Base-by-base conservation (phyloP, 306 rosid species). In the Cyamopsis tetragonoloba region DNA sequence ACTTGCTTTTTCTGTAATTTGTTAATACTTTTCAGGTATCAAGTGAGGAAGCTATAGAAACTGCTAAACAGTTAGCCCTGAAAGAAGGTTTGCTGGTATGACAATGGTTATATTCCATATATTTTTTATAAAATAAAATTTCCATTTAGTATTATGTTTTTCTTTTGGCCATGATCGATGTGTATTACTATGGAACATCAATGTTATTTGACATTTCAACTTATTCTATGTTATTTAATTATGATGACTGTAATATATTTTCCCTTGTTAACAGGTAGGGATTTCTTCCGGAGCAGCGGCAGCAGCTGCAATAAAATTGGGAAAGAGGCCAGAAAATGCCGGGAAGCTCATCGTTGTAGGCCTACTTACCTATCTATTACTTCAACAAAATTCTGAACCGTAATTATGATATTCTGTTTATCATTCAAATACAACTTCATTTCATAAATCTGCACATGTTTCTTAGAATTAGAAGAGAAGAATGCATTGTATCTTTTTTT, bases 31-130 rank as follows among this genome's bases (percentile, higher is more conserved):
- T 60, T 47, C 62, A 60, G 77, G 62, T 71, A 15, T 60, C 76
- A 44, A 55, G 79, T 34, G 79, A 66, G 8, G 79, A 74, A 35
- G 82, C 90, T n/a, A 82, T 86, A 17, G 88, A 86, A 66, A 84
- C 76, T 23, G 73, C 93, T 9, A 82, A 77, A 69, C 75, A 64
- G 54, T 80, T 86, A 32, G 87, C 90, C 59, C 53, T 82, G 17
- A 89, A 82, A 72, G 96, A 89, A 84, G 90, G 92, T 24, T 77
- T 89, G 73, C 79, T 86, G 84, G 92, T 88, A 83, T 13, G 71
- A 5, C 31, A 20, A 19, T 9, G 28, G 8, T 24, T n/a, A 38
- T 17, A 48, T 20, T 28, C 43, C 59, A 17, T 47, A n/a, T n/a
- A n/a, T 63, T 43, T 38, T 10, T 34, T 41, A 39, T 10, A 17